Evolutionary conservation across 345 rosid species (phyloP), one percentile per base, ranked within the genome.

Genomic region (Citrus trifoliata): DNA sequence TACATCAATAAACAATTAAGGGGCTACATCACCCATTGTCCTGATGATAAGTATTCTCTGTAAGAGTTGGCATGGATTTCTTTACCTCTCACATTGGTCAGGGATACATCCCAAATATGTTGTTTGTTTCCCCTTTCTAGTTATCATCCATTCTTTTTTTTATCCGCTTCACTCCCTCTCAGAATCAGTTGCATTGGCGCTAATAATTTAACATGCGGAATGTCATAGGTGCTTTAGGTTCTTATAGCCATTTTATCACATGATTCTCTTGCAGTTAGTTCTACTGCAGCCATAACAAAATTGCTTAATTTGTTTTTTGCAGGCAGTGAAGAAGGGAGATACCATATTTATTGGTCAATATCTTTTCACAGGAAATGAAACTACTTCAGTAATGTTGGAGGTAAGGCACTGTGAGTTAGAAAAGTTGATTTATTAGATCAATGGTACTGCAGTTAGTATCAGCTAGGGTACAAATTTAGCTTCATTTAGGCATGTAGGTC

Each of bases 311-410:
- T 73, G 80, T 60, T 72, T 58, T 33, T 83, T 89, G 83, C 88
- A 88, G 95, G 86, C 89, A 22, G 95, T 91, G 85, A 90, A 90
- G 82, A 76, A 82, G 81, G 92, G 93, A 59, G 95, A 91, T 72
- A 87, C 88, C 27, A 90, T 91, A 74, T 91, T 90, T 80, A 85
- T 91, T 35, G 95, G 92, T 46, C 92, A 91, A 81, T 91, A 91
- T 61, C 86, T 91, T 76, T 91, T 89, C 81, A 89, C 95, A 3
- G 95, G 93, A 82, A 87, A 80, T 67, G 95, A 91, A 85, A 89
- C 90, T 64, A 89, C 95, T 67, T 89, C 95, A 4, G 93, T 91
- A 28, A 88, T 88, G 93, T 80, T 89, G 75, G 93, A 89, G 95
- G 95, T 91, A 86, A 83, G 77, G 78, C 42, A 72, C 40, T 5